Base-by-base conservation (phyloP, 1,139 yeast genomes). In the Debaryomyces sp. region DNA sequence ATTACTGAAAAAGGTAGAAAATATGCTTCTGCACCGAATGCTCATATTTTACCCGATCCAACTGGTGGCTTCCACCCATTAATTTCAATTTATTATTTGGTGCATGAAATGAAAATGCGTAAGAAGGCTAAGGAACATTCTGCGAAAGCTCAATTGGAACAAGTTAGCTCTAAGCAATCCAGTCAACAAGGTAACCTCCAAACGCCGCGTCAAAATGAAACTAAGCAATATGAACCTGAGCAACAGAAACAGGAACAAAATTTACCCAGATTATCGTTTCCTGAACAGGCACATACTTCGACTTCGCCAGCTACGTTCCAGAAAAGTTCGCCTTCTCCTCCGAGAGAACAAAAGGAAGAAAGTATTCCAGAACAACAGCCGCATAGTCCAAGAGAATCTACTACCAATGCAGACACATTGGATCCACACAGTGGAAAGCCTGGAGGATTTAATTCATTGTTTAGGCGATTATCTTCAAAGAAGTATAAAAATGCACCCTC, bases 51-150 rank as follows among this genome's bases (percentile, higher is more conserved):
- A 57, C 82, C 80, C 1, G 96, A 89, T 65, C 97, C 97, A n/a
- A 89, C 96, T 1, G 79, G 82, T 48, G 96, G 95, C 0, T 94
- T 81, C 67, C 96, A 91, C 66, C 98, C 99, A 0, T 74, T 92
- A 54, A 70, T 94, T 10, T 89, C 97, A 2, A 86, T 94, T 34
- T 95, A 95, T 65, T 87, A 81, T 62, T 76, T 95, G 57, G 96
- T 92, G 21, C 84, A 82, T 48, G 99, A 94, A 68, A 87, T 87
- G 91, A 63, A 76, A 53, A 83, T 81, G 58, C 80, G 96, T 50
- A 81, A 88, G 75, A 71, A 75, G 71, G 78, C 87, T 22, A 81
- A 87, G 68, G 80, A 75, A 49, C 80, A 73, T 45, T 72, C 75
- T 8, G 64, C 68, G 37, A 70, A 59, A 49, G 63, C 62, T 4